Evolutionary conservation across 306 rosid genomes (phyloP).

Genomic region (Malus asiatica): DNA sequence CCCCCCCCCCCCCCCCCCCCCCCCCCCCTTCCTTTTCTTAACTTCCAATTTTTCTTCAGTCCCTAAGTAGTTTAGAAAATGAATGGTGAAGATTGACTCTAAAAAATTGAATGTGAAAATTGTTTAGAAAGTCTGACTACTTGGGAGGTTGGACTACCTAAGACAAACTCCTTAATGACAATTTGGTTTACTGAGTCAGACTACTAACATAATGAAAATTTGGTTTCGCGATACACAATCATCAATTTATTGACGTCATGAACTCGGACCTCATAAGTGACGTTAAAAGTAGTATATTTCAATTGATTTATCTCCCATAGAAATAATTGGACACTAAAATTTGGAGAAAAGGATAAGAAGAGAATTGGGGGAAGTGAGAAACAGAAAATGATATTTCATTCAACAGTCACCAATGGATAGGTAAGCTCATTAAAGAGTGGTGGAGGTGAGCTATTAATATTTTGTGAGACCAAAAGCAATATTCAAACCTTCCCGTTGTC

Average conservation of each 20-base stretch:
- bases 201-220: no score
- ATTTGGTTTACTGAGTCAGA: no score
- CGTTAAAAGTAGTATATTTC: not conserved
- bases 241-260: no score
- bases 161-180: not conserved
- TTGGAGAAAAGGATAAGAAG: not conserved
- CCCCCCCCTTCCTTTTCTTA: not conserved
- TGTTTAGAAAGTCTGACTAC: no score
- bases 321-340: not conserved
- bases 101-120: no score
- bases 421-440: not conserved
- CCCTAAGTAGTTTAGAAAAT: not conserved
- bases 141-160: not conserved
- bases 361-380: not conserved
- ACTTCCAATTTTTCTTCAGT: not conserved
- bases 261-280: not conserved
- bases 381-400: not conserved
- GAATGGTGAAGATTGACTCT: rapidly evolving
- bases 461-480: not conserved
- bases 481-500: not conserved
- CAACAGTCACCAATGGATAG: not conserved
- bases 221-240: no score
- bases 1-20: no score
- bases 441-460: not conserved
- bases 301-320: not conserved